Base-by-base conservation (phyloP, 2,329 filamentous ascomycete genomes). In the Esteya vermicola region DNA sequence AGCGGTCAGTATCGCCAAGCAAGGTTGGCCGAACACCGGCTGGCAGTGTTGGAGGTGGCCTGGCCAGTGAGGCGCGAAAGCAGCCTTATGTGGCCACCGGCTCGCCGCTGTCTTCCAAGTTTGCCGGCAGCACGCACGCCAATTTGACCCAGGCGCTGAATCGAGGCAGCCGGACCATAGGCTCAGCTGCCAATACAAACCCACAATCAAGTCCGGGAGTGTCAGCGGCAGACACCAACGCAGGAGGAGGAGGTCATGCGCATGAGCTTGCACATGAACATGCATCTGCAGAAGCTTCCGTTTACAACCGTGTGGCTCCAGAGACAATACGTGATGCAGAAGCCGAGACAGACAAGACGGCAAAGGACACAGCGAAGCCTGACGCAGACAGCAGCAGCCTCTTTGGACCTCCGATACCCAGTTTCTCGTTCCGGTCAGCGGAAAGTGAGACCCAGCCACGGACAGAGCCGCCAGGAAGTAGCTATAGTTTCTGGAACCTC, bases 401-500 rank as follows among this genome's bases (percentile, higher is more conserved):
- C n/a, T 50, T 52, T 4, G 52, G 60, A 3, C 68, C 67, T 0
- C 72, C 71, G 1, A 68, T 68, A 1, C 72, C 72, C 2, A 71
- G 70, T 43, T 75, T 77, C 50, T 63, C 14, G 57, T 63, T n/a
- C 52, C 61, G 9, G 56, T 58, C 6, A 58, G 61, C 65, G 4
- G 63, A 62, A 4, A 61, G 59, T 3, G 58, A 62, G 8, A 53
- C 54, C 19, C 16, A 19, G 7, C 42, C 59, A 14, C 52, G 52
- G 8, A 44, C 60, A 0, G 64, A 68, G 36, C 41, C 57, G 1
- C 57, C 47, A 20, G 65, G 60, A 2, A 57, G 60, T 6, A 61
- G 57, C 36, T 63, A 62, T 36, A 62, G 63, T 9, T 77, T 78
- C 51, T 78, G 72, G 73, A 75, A 71, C 44, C 51, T 73, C 18